Percentiles rank a stretch among this genome's conserved stretches.
phyloP scores from a whole-genome alignment of 2,329 filamentous ascomycete species.

The Sphaerulina musiva region DNA sequence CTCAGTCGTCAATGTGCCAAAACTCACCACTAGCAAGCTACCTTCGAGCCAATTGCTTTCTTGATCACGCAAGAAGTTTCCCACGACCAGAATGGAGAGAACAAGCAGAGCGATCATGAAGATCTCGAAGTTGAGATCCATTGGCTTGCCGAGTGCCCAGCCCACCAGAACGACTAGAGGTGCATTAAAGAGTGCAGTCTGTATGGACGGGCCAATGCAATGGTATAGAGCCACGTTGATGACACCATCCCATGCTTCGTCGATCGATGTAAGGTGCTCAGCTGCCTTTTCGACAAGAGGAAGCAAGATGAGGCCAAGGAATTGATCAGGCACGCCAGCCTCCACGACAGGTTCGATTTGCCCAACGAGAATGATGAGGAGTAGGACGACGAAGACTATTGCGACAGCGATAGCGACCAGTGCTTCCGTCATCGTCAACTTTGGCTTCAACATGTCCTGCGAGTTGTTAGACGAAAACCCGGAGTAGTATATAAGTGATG shows the following conservation, averaged over 20 bases:
- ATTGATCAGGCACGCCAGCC: slow-evolving; percentile 49
- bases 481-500: not conserved
- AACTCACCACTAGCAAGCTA: slow-evolving; percentile 57
- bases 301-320: slow-evolving; percentile 66
- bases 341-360: slow-evolving; percentile 57
- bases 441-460: slow-evolving; percentile 52
- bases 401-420: slow-evolving; percentile 58
- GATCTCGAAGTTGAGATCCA: slow-evolving; percentile 80
- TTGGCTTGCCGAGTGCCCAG: slow-evolving; percentile 61
- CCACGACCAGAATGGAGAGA: slow-evolving; percentile 60
- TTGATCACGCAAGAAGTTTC: slow-evolving; percentile 77
- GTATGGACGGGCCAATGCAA: slow-evolving; percentile 77
- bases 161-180: slow-evolving; percentile 76
- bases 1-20: not conserved
- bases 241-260: slow-evolving; percentile 75
- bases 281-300: slow-evolving; percentile 78
- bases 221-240: slow-evolving; percentile 75
- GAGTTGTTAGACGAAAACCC: not conserved
- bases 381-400: slow-evolving; percentile 63
- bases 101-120: slow-evolving; percentile 79
- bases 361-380: slow-evolving; percentile 68
- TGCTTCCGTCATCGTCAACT: slow-evolving; percentile 68
- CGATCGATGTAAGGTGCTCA: slow-evolving; percentile 74
- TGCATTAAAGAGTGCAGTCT: slow-evolving; percentile 81
- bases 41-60: slow-evolving; percentile 91